Evolutionary conservation across 1,139 yeast species (phyloP).

Genomic region (Zygosaccharomyces pseudobailii): DNA sequence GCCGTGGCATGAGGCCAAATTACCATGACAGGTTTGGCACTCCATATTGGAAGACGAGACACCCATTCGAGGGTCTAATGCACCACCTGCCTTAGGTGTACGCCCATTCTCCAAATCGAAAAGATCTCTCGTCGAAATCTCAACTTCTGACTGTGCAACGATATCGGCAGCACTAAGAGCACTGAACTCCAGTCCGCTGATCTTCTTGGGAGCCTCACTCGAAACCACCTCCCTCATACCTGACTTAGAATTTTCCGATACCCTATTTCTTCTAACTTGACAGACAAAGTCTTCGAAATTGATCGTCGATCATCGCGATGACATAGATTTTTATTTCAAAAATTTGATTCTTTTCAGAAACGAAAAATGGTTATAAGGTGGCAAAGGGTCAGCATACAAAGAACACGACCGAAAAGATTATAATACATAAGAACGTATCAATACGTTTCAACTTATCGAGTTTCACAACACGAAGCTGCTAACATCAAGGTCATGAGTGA

Average conservation of each 20-base stretch:
- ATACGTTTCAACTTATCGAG: too few relatives aligned
- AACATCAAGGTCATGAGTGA: conserved; percentile 1
- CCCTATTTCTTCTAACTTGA: neutral
- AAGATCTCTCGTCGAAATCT: conserved; percentile 84
- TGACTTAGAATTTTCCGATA: neutral
- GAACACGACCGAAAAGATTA: too few relatives aligned
- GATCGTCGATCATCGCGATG: neutral
- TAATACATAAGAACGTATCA: too few relatives aligned
- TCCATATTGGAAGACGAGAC: conserved; percentile 79
- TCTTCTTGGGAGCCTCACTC: conserved; percentile 85
- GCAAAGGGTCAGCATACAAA: conserved; percentile 1
- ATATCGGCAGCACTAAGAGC: conserved; percentile 89
- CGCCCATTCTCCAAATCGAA: conserved; percentile 88
- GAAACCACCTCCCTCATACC: conserved; percentile 39
- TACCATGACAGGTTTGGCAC: conserved; percentile 90
- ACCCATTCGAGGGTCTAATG: conserved; percentile 91
- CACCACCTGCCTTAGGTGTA: conserved; percentile 74
- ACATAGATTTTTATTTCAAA: conserved; percentile 3
- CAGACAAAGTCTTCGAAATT: neutral
- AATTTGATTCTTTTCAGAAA: neutral
- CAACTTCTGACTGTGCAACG: conserved; percentile 90
- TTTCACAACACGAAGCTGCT: too few relatives aligned
- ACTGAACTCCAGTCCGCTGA: conserved; percentile 87
- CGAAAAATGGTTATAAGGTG: conserved; percentile 3
- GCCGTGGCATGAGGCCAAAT: conserved; percentile 92